These are phyloP conservation scores for Auricularia sp. DNA, from an alignment of 768 basidiomycete species.

Conservation along the genomic window DNA sequence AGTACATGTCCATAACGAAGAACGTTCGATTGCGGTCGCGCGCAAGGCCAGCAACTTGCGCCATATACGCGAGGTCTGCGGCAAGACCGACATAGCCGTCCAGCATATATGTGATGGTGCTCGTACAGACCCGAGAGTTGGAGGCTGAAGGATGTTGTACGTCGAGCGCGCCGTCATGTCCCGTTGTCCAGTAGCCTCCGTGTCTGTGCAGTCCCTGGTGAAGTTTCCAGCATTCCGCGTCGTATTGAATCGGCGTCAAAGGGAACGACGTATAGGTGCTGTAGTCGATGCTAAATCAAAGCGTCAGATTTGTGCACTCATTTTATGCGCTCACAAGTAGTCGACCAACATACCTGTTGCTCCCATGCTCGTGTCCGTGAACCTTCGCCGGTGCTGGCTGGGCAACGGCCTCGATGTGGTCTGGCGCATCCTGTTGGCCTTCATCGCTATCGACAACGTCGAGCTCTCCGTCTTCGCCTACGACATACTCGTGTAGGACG, in stretches of 20 bases:
- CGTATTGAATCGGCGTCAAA: slow-evolving; percentile 45
- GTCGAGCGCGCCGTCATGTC: slow-evolving; percentile 17
- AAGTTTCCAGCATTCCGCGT: slow-evolving; percentile 43
- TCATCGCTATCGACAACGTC: slow-evolving; percentile 5
- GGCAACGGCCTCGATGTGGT: not conserved
- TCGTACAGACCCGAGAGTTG: slow-evolving; percentile 33
- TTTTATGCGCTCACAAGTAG: not conserved
- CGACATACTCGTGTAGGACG: slow-evolving; percentile 34
- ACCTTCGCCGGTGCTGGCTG: not conserved
- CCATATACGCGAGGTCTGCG: slow-evolving; percentile 55
- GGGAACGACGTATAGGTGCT: slow-evolving; percentile 51
- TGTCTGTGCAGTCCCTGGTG: slow-evolving; percentile 30
- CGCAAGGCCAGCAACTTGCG: slow-evolving; percentile 56
- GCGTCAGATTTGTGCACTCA: slow-evolving; percentile 2
- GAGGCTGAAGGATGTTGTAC: slow-evolving; percentile 20
- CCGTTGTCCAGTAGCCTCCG: slow-evolving; percentile 24
- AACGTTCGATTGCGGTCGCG: slow-evolving; percentile 59
- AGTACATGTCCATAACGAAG: slow-evolving; percentile 58
- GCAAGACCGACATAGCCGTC: slow-evolving; percentile 56
- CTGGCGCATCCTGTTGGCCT: not conserved
- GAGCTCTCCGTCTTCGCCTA: slow-evolving; percentile 16
- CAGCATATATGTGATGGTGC: slow-evolving; percentile 62
- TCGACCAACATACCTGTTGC: not conserved
- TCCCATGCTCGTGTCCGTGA: not conserved
- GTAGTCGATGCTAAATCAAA: slow-evolving; percentile 34